These are phyloP conservation scores for Symbiodinium natans DNA, from an alignment of 73 alveolate species.

Conservation along the genomic window DNA sequence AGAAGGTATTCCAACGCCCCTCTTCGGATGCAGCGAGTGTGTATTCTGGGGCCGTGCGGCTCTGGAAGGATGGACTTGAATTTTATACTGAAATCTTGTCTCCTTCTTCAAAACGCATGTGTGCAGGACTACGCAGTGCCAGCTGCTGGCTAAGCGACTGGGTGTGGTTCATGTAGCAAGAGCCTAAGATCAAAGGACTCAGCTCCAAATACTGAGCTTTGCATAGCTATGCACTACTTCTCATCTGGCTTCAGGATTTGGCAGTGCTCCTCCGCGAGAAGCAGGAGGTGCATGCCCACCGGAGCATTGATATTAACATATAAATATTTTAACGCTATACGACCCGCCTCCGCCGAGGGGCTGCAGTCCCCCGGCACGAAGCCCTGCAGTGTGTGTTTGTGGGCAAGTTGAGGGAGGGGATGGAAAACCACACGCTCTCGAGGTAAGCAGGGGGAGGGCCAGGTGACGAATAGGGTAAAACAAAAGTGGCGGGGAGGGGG, in stretches of 20 bases:
- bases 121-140: constrained; percentile 90
- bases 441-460: too few species aligned
- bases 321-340: not conserved
- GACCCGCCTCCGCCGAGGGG: too few species aligned
- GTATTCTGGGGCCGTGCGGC: constrained; percentile 86
- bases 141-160: constrained; percentile 19
- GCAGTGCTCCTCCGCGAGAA: constrained; percentile 79
- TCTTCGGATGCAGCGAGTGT: constrained; percentile 67
- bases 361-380: too few species aligned
- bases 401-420: too few species aligned
- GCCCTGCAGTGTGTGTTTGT: too few species aligned
- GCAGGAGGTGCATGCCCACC: constrained; percentile 8
- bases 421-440: too few species aligned
- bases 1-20: constrained; percentile 69
- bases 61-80: constrained; percentile 46
- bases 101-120: not conserved
- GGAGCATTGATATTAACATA: not conserved
- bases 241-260: constrained; percentile 24
- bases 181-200: not conserved
- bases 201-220: too few species aligned
- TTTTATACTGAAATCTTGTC: not conserved
- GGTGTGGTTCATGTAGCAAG: constrained; percentile 76
- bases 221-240: not conserved
- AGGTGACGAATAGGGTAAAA: too few species aligned
- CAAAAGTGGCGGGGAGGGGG: too few species aligned